Percentiles rank a stretch among this genome's conserved stretches.
Evolutionary conservation across 225 moss, liverwort and hornwort species (phyloP).

Genomic region (Marchantia paleacea): DNA sequence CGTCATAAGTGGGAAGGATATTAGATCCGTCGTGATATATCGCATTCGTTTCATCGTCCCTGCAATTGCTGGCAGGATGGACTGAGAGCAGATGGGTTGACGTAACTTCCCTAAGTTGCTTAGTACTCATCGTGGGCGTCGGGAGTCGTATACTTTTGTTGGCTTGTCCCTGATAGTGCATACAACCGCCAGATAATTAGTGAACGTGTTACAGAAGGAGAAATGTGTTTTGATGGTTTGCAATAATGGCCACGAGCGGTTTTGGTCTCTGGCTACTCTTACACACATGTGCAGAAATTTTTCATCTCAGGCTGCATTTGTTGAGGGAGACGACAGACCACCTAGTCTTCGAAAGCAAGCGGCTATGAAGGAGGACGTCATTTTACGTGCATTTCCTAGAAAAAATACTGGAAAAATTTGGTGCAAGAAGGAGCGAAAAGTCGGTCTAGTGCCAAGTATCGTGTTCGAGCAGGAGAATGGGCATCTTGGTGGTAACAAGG

Average conservation of each 20-base stretch:
- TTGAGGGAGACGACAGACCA: slow-evolving; percentile 38
- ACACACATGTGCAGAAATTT: slow-evolving; percentile 25
- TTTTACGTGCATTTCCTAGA: slow-evolving; percentile 62
- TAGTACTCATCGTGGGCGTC: too few species aligned
- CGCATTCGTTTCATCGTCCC: not conserved
- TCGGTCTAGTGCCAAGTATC: slow-evolving; percentile 73
- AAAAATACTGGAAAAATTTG: slow-evolving; percentile 61
- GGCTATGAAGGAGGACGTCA: slow-evolving; percentile 54
- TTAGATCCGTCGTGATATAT: not conserved
- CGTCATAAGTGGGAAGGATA: too few species aligned
- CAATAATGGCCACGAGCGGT: not conserved
- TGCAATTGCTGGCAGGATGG: not conserved
- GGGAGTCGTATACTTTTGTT: not conserved
- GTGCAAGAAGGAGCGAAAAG: slow-evolving; percentile 72
- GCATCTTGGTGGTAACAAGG: slow-evolving; percentile 79
- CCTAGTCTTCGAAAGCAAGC: slow-evolving; percentile 39
- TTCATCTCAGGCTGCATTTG: slow-evolving; percentile 41
- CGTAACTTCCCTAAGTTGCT: too few species aligned
- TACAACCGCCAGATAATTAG: not conserved
- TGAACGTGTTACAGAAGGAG: not conserved
- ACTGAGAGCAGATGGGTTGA: not conserved
- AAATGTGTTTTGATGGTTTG: not conserved
- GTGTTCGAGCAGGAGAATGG: slow-evolving; percentile 86
- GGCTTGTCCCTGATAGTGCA: not conserved
- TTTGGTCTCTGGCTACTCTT: slow-evolving; percentile 15